These are phyloP conservation scores for Neurospora sp. DNA, from an alignment of 495 filamentous ascomycete species.

Conservation along the genomic window DNA sequence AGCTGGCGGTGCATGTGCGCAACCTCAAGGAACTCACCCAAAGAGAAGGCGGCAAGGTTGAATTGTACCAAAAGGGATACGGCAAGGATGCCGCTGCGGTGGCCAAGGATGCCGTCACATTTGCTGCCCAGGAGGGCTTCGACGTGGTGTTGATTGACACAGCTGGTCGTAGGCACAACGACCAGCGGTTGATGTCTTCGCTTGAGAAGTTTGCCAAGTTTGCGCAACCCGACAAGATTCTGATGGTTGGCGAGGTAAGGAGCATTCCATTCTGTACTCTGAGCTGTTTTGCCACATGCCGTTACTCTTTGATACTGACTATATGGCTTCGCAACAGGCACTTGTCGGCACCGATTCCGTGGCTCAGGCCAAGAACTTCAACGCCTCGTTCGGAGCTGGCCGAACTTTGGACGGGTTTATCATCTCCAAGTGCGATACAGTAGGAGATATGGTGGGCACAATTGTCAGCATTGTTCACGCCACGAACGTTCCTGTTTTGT, in stretches of 20 bases:
- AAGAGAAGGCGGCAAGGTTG: constrained; percentile 73
- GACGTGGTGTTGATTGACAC: constrained; percentile 97
- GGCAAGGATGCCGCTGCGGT: constrained; percentile 95
- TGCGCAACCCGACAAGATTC: constrained; percentile 90
- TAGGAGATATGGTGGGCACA: constrained; percentile 96
- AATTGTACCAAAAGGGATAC: constrained; percentile 93
- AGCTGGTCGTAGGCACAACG: constrained; percentile 89
- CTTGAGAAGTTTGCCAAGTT: constrained; percentile 96
- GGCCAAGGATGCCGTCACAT: constrained; percentile 81
- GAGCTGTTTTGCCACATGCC: neutral
- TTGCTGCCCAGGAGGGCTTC: constrained; percentile 63
- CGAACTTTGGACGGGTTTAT: constrained; percentile 88
- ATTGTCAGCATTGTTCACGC: constrained; percentile 97
- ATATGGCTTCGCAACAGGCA: constrained; percentile 36
- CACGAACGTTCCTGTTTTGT: constrained; percentile 88
- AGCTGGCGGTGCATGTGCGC: constrained; percentile 84
- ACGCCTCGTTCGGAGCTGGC: constrained; percentile 74
- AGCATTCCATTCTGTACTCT: neutral
- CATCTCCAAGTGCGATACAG: constrained; percentile 96
- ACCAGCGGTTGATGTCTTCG: constrained; percentile 85
- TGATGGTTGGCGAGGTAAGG: constrained; percentile 88
- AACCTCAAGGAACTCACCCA: constrained; percentile 78
- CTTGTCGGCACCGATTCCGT: constrained; percentile 92
- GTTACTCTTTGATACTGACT: constrained; percentile 8
- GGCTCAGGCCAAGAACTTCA: constrained; percentile 92